Evolutionary conservation across 2,329 filamentous ascomycete species (phyloP).

Genomic region (Cercospora sp.): DNA sequence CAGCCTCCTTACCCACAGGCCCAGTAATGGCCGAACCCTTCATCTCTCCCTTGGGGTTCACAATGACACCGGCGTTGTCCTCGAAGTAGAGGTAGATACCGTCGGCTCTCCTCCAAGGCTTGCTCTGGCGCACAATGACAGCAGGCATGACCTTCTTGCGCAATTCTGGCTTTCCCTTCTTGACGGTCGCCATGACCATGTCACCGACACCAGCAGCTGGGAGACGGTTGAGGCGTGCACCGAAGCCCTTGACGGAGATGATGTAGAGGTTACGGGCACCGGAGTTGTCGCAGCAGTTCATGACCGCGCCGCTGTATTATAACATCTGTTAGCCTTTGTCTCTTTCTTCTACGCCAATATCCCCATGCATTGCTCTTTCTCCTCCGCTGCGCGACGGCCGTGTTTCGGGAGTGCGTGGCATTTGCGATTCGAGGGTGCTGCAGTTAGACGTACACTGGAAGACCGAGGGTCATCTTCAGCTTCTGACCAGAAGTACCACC

Average conservation of each 20-base stretch:
- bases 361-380: conserved; percentile 8
- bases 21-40: conserved; percentile 99
- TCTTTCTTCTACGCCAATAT: neutral
- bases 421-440: conserved; percentile 15
- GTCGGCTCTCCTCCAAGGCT: conserved; percentile 98
- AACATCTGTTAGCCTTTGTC: conserved; percentile 18
- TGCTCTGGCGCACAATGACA: conserved; percentile 97
- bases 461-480: conserved; percentile 99
- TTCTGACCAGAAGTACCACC: conserved; percentile 98
- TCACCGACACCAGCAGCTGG: conserved; percentile 97
- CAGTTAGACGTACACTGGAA: conserved; percentile 82
- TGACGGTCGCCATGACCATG: conserved; percentile 99
- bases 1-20: conserved; percentile 98
- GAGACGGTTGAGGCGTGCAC: conserved; percentile 95
- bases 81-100: conserved; percentile 99
- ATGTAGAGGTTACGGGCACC: conserved; percentile 98
- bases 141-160: conserved; percentile 99
- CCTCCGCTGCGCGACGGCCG: neutral
- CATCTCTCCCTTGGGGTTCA: conserved; percentile 99
- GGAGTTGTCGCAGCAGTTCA: conserved; percentile 99
- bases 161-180: conserved; percentile 99
- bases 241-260: conserved; percentile 98
- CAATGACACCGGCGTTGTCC: conserved; percentile 99
- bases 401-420: conserved; percentile 1
- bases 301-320: conserved; percentile 80